These are phyloP conservation scores for Boletales sp. DNA, from an alignment of 768 basidiomycete genomes.

Conservation along the genomic window DNA sequence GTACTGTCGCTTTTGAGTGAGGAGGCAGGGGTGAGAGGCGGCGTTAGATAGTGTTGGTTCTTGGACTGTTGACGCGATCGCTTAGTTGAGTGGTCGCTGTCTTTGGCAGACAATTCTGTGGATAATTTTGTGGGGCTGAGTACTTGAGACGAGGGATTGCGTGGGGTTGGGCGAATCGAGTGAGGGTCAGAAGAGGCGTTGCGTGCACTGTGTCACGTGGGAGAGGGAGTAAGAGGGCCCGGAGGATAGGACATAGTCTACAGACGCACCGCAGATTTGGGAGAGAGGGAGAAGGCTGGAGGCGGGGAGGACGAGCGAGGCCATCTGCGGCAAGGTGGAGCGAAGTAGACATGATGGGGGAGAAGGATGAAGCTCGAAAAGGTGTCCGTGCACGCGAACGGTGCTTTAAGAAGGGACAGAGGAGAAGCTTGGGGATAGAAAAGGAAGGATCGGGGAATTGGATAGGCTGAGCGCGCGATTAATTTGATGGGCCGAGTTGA, in stretches of 20 bases:
- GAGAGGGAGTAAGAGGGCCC: conserved; percentile 9
- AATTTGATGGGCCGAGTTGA: conserved; percentile 31
- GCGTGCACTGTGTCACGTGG: conserved; percentile 23
- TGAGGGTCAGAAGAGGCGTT: conserved; percentile 25
- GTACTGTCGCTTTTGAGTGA: conserved; percentile 39
- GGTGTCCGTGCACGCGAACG: conserved; percentile 23
- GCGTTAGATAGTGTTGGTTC: conserved; percentile 49
- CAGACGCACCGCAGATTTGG: conserved; percentile 60
- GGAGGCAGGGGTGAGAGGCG: conserved; percentile 69
- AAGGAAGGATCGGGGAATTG: conserved; percentile 32
- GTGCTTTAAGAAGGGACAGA: conserved; percentile 30
- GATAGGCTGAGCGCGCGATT: conserved; percentile 29
- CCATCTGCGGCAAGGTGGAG: conserved; percentile 20
- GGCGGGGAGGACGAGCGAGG: conserved; percentile 40
- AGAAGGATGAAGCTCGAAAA: conserved; percentile 28
- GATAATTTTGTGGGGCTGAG: conserved; percentile 9
- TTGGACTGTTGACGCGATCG: conserved; percentile 21
- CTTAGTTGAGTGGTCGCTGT: conserved; percentile 18
- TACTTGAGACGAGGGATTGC: conserved; percentile 18
- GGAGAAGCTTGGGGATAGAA: conserved; percentile 32
- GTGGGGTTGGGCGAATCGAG: conserved; percentile 23
- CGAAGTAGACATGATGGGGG: conserved; percentile 27
- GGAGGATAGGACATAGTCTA: background rate
- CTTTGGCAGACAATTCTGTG: conserved; percentile 11
- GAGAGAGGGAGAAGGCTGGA: conserved; percentile 65